Conservation (phyloP, 108 stramenopile genomes). For the Skeletonema costatum region DNA sequence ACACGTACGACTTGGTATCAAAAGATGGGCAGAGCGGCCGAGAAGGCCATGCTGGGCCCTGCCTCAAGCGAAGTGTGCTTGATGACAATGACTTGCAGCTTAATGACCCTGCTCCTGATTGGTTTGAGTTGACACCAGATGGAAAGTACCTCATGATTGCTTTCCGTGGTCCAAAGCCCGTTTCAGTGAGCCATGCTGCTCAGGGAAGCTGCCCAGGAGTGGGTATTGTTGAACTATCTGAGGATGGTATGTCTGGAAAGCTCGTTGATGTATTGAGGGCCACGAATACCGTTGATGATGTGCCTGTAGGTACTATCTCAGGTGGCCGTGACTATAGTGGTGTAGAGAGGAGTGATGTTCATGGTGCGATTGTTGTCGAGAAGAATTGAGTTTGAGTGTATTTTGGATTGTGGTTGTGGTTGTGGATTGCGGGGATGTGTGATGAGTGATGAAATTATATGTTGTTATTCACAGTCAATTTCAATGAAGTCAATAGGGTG, state of each 20-base stretch:
- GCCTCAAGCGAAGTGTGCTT: neutral
- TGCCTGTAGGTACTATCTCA: neutral
- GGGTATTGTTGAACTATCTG: conserved; percentile 29
- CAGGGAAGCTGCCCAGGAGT: conserved; percentile 48
- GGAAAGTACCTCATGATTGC: conserved; percentile 35
- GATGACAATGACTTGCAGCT: conserved; percentile 9
- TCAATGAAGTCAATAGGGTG: too few relatives aligned
- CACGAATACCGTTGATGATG: conserved; percentile 20
- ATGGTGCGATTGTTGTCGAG: conserved; percentile 15
- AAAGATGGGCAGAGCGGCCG: conserved; percentile 11
- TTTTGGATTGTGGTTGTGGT: too few relatives aligned
- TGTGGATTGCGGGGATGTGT: too few relatives aligned
- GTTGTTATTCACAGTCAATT: too few relatives aligned
- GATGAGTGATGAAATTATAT: too few relatives aligned
- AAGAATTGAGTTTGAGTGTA: neutral
- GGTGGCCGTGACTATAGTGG: conserved; percentile 37
- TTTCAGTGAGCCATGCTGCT: conserved; percentile 29
- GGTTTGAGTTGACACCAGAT: conserved; percentile 29
- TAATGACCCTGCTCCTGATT: conserved; percentile 34
- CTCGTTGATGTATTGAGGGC: conserved; percentile 39
- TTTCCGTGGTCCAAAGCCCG: conserved; percentile 44
- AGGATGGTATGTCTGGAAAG: conserved; percentile 24
- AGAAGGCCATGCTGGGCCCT: neutral
- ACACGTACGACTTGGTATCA: conserved; percentile 18
- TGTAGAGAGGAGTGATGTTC: conserved; percentile 40